Evolutionary conservation across 2,329 filamentous ascomycete genomes (phyloP), one percentile per base, ranked within the genome.

Genomic region (Didymellaceae sp.): DNA sequence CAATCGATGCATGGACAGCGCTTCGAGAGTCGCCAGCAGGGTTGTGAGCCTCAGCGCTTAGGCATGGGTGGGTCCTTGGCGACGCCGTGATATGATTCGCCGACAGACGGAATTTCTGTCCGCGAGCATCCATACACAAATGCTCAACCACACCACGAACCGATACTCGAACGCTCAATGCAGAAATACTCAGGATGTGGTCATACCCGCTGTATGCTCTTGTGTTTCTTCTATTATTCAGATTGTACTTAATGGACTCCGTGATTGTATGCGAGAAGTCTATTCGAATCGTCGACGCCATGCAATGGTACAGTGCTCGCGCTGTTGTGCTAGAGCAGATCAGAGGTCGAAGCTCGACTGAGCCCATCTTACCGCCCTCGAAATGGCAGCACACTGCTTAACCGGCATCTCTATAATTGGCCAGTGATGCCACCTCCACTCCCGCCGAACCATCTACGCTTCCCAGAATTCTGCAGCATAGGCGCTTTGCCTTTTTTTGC

Each of bases 401-500:
- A 16, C 26, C 44, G 16, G 41, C 21, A 28, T 58, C 59, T 62
- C 39, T 58, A 71, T 26, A 73, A 45, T 41, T 75, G 73, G 22
- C 73, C 68, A 25, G 71, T 70, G 31, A 75, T 57, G 24, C 71
- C 65, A 9, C 63, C 66, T 31, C 66, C 71, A 42, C 68, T 65
- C 8, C 63, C 65, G 38, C 67, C 71, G 35, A 68, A 63, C 74
- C 61, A 75, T 67, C 65, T 66, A 25, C 66, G 65, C 47, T 64
- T 59, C 11, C 66, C 62, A 28, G 61, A 50, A n/a, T 39, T 55
- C 32, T 62, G 59, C 6, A 51, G 43, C 13, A 57, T 59, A 40
- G 72, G 70, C 34, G 54, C 55, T 45, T 79, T 80, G n/a, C 74
- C 74, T 57, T 78, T 79, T 51, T 72, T 71, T 31, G 73, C 74